Evolutionary conservation across 805 yeast species (phyloP), one percentile per base, ranked within the genome.

Genomic region (Schwanniomyces occidentalis): DNA sequence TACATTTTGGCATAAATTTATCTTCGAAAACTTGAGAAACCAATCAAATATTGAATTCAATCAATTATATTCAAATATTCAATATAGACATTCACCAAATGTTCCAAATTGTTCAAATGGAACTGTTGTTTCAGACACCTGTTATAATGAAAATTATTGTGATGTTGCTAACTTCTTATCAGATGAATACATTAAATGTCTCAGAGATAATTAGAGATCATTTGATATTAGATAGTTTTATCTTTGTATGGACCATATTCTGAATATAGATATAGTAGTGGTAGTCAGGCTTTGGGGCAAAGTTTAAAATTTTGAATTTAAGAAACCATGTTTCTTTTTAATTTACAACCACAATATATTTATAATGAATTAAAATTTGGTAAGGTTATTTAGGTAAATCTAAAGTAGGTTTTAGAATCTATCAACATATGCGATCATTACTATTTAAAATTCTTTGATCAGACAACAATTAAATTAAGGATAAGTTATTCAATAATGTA

Each of bases 1-100:
- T 13, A 71, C 79, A 12, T 82, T 80, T 65, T 80, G 88, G 88
- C 78, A 80, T 49, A 40, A 44, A 24, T 33, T 24, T 21, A 81
- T 79, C 12, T 74, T 81, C 3, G 54, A 61, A 18, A 56, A 59
- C 24, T 63, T 82, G 44, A 61, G 65, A 28, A 49, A 55, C 30
- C 41, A 42, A 35, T 42, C 61, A 30, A 60, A 73, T 44, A 59
- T 65, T 22, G 65, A 56, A 2, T 57, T 65, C 44, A 69, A 80
- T 34, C 84, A 78, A 45, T 40, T 49, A 44, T 82, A 75, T 55
- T 62, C 72, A 25, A 64, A 69, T 39, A 61, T 57, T 34, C 69
- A 77, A 30, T 71, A 69, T 49, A 71, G 90, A 54, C 59, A 60
- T 40, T 73, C 84, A 17, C 84, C 85, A 15, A 64, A 58, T 31